Evolutionary conservation across 768 basidiomycete genomes (phyloP), one percentile per base, ranked within the genome.

Genomic region (Cyclocybe cylindracea): DNA sequence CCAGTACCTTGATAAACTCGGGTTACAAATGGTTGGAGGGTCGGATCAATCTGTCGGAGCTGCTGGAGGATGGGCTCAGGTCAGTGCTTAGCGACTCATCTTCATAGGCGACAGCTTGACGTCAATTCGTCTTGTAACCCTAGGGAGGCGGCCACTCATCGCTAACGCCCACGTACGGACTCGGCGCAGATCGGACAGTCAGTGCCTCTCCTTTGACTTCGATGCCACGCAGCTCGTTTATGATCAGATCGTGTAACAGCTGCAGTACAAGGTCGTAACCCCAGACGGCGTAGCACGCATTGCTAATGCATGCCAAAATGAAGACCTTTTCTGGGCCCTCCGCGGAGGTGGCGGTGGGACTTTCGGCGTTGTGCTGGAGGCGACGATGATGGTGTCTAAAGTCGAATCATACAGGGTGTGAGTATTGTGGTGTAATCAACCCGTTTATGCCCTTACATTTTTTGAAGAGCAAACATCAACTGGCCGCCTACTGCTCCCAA

Each of bases 241-340:
- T 14, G 24, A 10, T 35, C 37, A 50, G n/a, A 59, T 18, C 8
- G 5, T 8, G 4, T 14, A 3, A 38, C 48, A 77, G 74, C 69
- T 82, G 2, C 67, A 84, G 61, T 76, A 73, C 62, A 78, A 77
- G 52, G 64, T 83, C 4, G 80, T 83, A 5, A 82, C 80, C 2
- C 79, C 82, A 0, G 78, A 80, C 58, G 82, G 82, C 0, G 51
- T 66, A 19, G 65, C 65, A 54, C 71, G 76, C 29, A 70, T 68
- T 1, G 80, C 67, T 3, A 83, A 80, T 61, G 71, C 68, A 10
- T 78, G 76, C 42, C 73, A 81, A 57, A 78, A 82, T 51, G 51
- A 68, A 48, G 80, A 83, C 63, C 70, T 83, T 0, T 83, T 81
- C 65, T 84, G 73, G 51, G 82, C 80, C 11, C 71, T 84, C 34